Evolutionary conservation across 805 yeast species (phyloP), one percentile per base, ranked within the genome.

Genomic region (Suhomyces vadensis): DNA sequence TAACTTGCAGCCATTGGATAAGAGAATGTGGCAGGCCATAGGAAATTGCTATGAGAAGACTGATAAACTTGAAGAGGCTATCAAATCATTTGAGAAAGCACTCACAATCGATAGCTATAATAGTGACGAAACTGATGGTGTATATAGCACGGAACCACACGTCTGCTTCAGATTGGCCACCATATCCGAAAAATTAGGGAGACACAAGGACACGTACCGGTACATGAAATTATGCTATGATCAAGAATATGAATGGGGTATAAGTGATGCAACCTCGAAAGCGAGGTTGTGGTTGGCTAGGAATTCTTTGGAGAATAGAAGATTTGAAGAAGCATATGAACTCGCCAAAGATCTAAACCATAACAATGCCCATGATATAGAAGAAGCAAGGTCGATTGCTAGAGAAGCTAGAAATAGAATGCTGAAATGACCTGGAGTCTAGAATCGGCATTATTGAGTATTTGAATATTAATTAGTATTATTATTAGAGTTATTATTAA

Each of bases 11-110:
- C 97, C 97, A 1, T 65, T 81, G 36, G 99, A 94, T 58, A 83
- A 85, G 55, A 72, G 99, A 52, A 90, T 92, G 88, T 94, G 99
- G 99, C 87, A 83, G 52, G 97, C 98, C 0, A 74, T 92, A 35
- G 98, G 91, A 0, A 83, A 84, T 54, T 89, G 97, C 63, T 91
- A 82, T 63, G 94, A 87, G 53, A 87, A 87, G 56, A 74, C 90
- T 27, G 80, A 79, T 19, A 84, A 87, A 48, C 65, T 69, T 20
- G 75, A 73, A 10, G 95, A 91, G 50, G 83, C 97, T 0, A 77
- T 90, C 20, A 85, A 83, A 57, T 83, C 94, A 11, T 91, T 85
- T 61, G 82, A 83, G 52, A 83, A 90, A 55, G 96, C 96, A 0
- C 65, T 87, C 25, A 61, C 69, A 20, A 76, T 80, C 14, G 77